Base-by-base conservation (phyloP, 192 early-diverging fungal genomes). In the Backusella westeae region DNA sequence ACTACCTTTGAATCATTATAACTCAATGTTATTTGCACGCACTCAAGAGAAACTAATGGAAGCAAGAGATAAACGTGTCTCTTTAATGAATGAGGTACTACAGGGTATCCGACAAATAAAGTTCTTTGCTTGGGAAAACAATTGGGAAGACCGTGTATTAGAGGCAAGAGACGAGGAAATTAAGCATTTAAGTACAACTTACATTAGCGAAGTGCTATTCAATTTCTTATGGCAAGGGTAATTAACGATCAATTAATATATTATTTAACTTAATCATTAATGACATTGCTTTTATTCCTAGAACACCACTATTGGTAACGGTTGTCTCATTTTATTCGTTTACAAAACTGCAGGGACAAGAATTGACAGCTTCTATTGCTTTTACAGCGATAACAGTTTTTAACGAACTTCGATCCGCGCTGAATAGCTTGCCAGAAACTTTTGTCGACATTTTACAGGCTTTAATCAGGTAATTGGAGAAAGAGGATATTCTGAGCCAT, bases 341-440 rank as follows among this genome's bases (percentile, higher is more conserved):
- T 69, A 87, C 90, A 0, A 81, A 85, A 15, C 75, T 90, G 26
- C 87, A 89, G 69, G 83, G 88, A 26, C 81, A 90, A 72, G 71
- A 82, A 9, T 80, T 94, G 38, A 91, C 93, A 0, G 83, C 92
- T 8, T 75, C 88, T 21, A 81, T 90, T 0, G 91, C 90, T 23
- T 95, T 95, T 75, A 90, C 93, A 0, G 80, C 91, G 4, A 88
- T 93, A 42, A 84, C 87, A 0, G 84, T 95, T 41, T 92, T 93
- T 41, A 83, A 87, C 6, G 79, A 83, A 41, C 77, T 89, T 32
- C 81, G 86, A 9, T 76, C 74, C 17, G 81, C 88, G 1, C 68
- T 89, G 12, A 86, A 84, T 68, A 75, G 82, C 23, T 53, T 89
- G 2, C 81, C 81, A 10, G 81, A 78, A 39, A 41, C 69, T 6